Base-by-base conservation (phyloP, 768 basidiomycete species). In the Leccinellum albellum region DNA sequence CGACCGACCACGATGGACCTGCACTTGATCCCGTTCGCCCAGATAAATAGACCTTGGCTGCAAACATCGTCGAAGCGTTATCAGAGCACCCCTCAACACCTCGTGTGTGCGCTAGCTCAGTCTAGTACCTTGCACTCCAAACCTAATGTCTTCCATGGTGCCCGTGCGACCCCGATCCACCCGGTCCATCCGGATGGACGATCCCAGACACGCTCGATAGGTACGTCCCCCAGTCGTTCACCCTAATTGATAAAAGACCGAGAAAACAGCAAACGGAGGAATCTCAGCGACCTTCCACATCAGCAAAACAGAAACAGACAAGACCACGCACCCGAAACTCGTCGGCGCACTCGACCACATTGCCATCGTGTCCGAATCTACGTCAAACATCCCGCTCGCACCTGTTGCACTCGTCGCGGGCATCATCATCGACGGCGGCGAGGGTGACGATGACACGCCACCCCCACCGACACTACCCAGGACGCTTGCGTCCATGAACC, bases 321-420 rank as follows among this genome's bases (percentile, higher is more conserved):
- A 40, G n/a, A 40, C 14, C 3, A 75, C 84, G 62, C 63, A 87
- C 86, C 83, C 83, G 54, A 84, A 85, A 20, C 79, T 78, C 13
- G 77, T 76, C 14, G 84, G 84, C 23, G 84, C 82, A 51, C 73
- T 76, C 12, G 83, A 82, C 86, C 85, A 88, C 80, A 86, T 82
- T 14, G 76, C 75, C 61, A 85, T 76, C 46, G 79, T 79, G 54
- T 82, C 80, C 54, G 73, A 70, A 60, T 85, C 79, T 66, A 79
- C 70, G 32, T 58, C 56, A 32, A 57, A 42, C 54, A 58, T 57
- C 29, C 33, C 53, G 9, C 50, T 45, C 15, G 50, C 3, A 12
- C 44, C 52, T 53, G 63, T 60, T 50, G 13, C 42, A 20, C 21
- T 20, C 21, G 23, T 23, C 44, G 20, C 44, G 21, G 44, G 12